Evolutionary conservation across 176 grass and related monocot species (phyloP), one percentile per base, ranked within the genome.

Genomic region (Phoenix roebelenii): DNA sequence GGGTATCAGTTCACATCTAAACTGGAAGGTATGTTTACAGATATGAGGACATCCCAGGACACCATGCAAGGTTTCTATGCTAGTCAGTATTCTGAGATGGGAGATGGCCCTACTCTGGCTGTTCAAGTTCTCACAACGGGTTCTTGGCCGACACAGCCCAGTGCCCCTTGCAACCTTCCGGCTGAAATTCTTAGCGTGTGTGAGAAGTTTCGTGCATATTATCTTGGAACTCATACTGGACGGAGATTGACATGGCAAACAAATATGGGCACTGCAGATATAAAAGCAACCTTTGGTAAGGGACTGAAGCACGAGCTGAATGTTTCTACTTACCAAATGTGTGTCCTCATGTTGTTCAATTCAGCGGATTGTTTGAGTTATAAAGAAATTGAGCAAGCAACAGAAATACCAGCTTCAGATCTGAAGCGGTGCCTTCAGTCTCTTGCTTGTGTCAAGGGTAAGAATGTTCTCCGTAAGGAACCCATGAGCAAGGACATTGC

Each of bases 291-390:
- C 14, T 96, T 96, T 69, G 80, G 86, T 28, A 87, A 87, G 78
- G 65, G 86, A 35, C 86, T 90, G 67, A 96, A 96, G 74, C 91
- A 96, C 63, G 91, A 96, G 68, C 61, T 96, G 39, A 96, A 96
- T 76, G 86, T 96, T 57, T 96, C 91, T n/a, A 96, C 91, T 61
- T 96, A 96, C 60, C 91, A 96, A 77, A 96, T 96, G 86, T 96
- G 91, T 68, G 78, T 90, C 44, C 86, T 96, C 18, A 90, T 96
- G 86, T 68, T 90, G 35, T 96, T 96, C 58, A 96, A 96, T 73
- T 75, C 81, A 15, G 68, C 64, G 0, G 83, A 95, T 74, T 63
- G 49, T 60, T 70, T 85, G 54, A 85, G 68, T 24, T 96, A 90
- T 50, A 87, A 70, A 81, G 86, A 96, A 67, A 90, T 96, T 0